phyloP scores from a whole-genome alignment of 768 basidiomycete species.

The Chalciporus chontae region DNA sequence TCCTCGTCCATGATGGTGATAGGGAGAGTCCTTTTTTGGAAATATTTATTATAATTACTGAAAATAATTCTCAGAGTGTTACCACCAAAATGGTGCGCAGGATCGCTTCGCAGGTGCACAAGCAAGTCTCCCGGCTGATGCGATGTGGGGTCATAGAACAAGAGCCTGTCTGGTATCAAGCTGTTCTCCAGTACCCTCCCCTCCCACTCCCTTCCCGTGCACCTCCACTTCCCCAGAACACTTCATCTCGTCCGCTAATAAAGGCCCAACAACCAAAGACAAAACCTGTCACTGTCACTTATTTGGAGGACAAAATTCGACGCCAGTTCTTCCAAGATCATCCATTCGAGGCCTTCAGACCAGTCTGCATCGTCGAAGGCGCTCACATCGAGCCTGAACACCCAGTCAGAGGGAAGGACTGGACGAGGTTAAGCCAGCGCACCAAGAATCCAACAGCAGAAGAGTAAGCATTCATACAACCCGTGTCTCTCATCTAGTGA shows the following conservation, averaged over 20 bases:
- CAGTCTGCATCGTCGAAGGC: constrained; percentile 72
- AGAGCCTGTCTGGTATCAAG: constrained; percentile 80
- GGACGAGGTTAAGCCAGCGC: constrained; percentile 80
- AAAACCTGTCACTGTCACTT: constrained; percentile 60
- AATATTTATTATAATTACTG: too few species aligned
- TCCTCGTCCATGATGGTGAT: constrained; percentile 46
- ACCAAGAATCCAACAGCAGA: constrained; percentile 82
- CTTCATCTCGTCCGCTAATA: constrained; percentile 38
- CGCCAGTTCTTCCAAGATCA: constrained; percentile 93
- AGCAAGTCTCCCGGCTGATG: constrained; percentile 79
- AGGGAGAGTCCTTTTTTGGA: constrained; percentile 1
- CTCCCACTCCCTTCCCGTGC: constrained; percentile 78
- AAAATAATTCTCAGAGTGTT: background rate
- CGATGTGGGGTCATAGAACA: constrained; percentile 56
- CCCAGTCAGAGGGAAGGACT: constrained; percentile 54
- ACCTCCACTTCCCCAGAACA: constrained; percentile 38
- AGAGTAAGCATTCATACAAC: constrained; percentile 59
- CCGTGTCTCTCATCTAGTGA: constrained; percentile 4
- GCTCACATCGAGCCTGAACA: constrained; percentile 54
- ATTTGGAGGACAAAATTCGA: constrained; percentile 82
- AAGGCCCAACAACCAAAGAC: constrained; percentile 34
- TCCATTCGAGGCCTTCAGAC: constrained; percentile 91
- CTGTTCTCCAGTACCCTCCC: constrained; percentile 86
- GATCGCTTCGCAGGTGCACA: constrained; percentile 85
- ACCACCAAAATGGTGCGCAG: constrained; percentile 60